Evolutionary conservation across 2,329 filamentous ascomycete species (phyloP), one percentile per base, ranked within the genome.

Genomic region (Ophiostoma pallidulum): DNA sequence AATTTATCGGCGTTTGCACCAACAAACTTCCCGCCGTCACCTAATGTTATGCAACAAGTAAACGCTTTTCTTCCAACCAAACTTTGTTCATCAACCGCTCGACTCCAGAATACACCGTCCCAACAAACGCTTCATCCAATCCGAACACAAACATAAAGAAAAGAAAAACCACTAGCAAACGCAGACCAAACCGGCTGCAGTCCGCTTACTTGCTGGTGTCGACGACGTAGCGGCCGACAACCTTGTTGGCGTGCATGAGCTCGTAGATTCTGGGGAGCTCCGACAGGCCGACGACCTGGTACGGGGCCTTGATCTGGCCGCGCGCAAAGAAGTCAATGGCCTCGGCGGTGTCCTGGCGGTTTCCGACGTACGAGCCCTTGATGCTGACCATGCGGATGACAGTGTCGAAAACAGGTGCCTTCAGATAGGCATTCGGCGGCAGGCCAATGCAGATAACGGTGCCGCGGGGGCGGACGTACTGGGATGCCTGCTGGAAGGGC

Each of bases 401-500:
- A 8, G 84, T 87, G 62, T 90, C 82, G 64, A 96, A 95, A 47
- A 96, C 89, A 33, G 88, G 86, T 2, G 90, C 89, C 57, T 77
- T 78, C 54, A 96, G 75, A 66, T 74, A 85, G 2, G 90, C 89
- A 54, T 82, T 75, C 32, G 86, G 83, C 5, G 91, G 91, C 22
- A 96, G 73, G 60, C 90, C 91, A 60, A 97, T 92, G 68, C 86
- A 91, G 53, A 96, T 78, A 60, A 96, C 85, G 33, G 79, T 77
- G 51, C 91, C 91, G 51, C 81, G 80, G 48, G 87, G 77, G 51
- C 91, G 85, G 53, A 95, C 83, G 67, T 96, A 95, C 66, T 78
- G 82, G 41, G 86, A 81, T 36, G 91, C 91, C 71, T 96, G 90
- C 71, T 95, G 88, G 81, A 96, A 96, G 46, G 91, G 91, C 73